Percentiles rank a stretch among this genome's conserved stretches.
Evolutionary conservation across 1,284 basidiomycete species (phyloP).

Genomic region (Veloboletus limbatus): DNA sequence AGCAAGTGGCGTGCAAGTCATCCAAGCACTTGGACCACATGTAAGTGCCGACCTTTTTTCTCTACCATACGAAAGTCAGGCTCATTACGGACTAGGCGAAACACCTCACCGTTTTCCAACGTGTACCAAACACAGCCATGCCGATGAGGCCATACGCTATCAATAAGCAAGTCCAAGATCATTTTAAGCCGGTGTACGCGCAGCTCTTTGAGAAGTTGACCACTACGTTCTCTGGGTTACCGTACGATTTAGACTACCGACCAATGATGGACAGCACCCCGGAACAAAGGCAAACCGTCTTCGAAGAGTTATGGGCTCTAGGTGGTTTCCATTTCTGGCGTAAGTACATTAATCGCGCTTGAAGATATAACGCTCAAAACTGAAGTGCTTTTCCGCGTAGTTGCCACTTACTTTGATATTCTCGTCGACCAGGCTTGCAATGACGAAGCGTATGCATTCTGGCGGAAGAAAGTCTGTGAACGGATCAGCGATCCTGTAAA

Average conservation of each 20-base stretch:
- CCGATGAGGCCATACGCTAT: constrained; percentile 9
- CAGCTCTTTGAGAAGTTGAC: constrained; percentile 10
- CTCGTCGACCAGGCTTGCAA: constrained; percentile 5
- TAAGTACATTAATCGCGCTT: background rate
- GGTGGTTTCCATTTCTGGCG: constrained; percentile 12
- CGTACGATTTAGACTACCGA: constrained; percentile 1
- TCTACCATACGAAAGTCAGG: background rate
- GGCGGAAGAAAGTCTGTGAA: constrained; percentile 14
- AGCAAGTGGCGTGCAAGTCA: constrained; percentile 14
- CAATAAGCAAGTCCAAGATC: constrained; percentile 9
- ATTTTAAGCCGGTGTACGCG: constrained; percentile 10
- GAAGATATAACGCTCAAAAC: background rate
- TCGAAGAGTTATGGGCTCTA: constrained; percentile 7
- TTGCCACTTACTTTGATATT: constrained; percentile 1
- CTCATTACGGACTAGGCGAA: constrained; percentile 4
- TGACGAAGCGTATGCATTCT: constrained; percentile 10
- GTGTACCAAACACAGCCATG: constrained; percentile 10
- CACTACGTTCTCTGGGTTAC: constrained; percentile 6
- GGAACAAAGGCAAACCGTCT: constrained; percentile 8
- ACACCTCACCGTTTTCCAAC: constrained; percentile 17
- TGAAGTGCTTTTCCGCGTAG: background rate
- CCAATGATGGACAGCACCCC: constrained; percentile 12
- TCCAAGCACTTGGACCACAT: constrained; percentile 11
- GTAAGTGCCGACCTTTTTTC: constrained; percentile 1
- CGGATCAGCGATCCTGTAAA: constrained; percentile 11